Base-by-base conservation (phyloP, 192 early-diverging fungal species). In the Pilobolus umbonatus region DNA sequence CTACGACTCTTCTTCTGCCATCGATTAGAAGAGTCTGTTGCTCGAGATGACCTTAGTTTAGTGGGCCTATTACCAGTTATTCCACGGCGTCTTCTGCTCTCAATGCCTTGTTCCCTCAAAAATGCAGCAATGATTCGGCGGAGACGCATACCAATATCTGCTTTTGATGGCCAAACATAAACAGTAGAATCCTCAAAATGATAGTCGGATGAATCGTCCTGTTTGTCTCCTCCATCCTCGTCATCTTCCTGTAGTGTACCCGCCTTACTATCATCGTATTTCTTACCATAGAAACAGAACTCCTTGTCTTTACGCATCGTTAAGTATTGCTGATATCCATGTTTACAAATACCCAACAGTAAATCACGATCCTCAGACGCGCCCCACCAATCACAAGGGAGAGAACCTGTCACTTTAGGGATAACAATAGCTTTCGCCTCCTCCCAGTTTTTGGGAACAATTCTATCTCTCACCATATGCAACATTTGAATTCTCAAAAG, bases 271-370 rank as follows among this genome's bases (percentile, higher is more conserved):
- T 72, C 69, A 35, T 72, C 78, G 28, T 65, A 80, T 46, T 80
- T 77, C 51, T 73, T 71, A 24, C 73, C 72, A 47, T 75, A 73
- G 36, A 80, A 80, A 31, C 73, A 77, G 34, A 80, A 80, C 44
- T 80, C 78, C 7, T 73, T 71, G 42, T 80, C 78, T 15, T 68
- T 75, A n/a, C 78, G 73, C 45, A 80, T 76, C 21, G 70, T 73
- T 14, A 64, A 42, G 17, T 73, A 75, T 24, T 73, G 71, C 32
- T 76, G 81, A 64, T 93, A 93, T 6, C 91, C 91, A 57, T 91
- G 78, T 52, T 84, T 86, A 60, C 78, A 77, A n/a, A 91, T 88
- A 9, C 90, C 89, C 48, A 91, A 65, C 52, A 93, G 62, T 51
- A 93, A 43, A 67, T 90, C 85, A 25, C 83, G 81, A 57, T 93